Evolutionary conservation across 352 stramenopile genomes (phyloP).

Genomic region (Pythium chondricola): DNA sequence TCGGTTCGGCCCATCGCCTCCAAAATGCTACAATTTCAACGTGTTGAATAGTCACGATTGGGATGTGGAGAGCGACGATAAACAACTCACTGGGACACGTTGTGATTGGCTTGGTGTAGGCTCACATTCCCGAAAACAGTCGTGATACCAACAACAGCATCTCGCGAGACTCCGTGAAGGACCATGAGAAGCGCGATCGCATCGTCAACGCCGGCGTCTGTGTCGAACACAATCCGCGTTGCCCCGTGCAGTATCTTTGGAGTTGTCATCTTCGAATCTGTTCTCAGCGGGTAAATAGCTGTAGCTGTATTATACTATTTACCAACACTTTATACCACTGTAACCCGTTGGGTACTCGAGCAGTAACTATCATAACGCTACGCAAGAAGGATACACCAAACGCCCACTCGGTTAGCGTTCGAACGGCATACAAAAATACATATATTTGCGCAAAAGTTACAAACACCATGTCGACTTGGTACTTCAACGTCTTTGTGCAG

Average conservation of each 20-base stretch:
- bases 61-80: neutral
- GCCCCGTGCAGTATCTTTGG: slow-evolving; percentile 6
- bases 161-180: slow-evolving; percentile 49
- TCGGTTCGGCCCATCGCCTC: slow-evolving; percentile 38
- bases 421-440: no score
- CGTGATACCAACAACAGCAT: slow-evolving; percentile 58
- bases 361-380: no score
- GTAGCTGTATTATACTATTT: no score
- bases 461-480: no score
- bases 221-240: slow-evolving; percentile 67
- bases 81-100: slow-evolving; percentile 59
- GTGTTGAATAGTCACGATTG: neutral
- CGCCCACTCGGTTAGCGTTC: no score
- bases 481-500: no score
- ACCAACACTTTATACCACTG: no score
- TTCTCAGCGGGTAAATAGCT: no score
- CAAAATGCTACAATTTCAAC: slow-evolving; percentile 40
- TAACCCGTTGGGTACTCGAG: no score
- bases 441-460: no score
- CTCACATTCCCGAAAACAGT: slow-evolving; percentile 84
- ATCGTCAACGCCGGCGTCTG: slow-evolving; percentile 77
- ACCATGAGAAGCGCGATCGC: slow-evolving; percentile 68
- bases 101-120: slow-evolving; percentile 76
- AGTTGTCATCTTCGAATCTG: no score
- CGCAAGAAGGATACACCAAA: no score